A percentile compares a stretch with the other conserved stretches of the same genome.
Evolutionary conservation across 345 rosid genomes (phyloP).

Genomic region (Geranium brycei): DNA sequence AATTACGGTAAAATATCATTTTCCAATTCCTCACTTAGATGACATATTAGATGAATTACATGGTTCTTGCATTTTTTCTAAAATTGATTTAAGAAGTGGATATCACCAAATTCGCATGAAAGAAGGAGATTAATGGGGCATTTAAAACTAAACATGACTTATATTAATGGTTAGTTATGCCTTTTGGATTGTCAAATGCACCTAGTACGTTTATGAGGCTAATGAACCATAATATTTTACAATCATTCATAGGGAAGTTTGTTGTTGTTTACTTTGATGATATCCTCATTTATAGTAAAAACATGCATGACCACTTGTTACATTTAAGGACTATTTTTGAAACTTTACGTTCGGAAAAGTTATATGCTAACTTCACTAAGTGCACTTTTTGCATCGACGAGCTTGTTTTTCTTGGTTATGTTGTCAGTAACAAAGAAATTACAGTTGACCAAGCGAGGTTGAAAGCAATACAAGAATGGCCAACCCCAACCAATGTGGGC

Average conservation of each 20-base stretch:
- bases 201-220: no score
- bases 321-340: slow-evolving; percentile 1
- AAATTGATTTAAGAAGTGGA: slow-evolving; percentile 4
- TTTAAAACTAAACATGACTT: no score
- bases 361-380: background rate
- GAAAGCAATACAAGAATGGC: no score
- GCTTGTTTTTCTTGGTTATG: slow-evolving; percentile 2
- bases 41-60: slow-evolving; percentile 6
- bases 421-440: background rate
- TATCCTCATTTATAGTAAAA: background rate
- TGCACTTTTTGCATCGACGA: background rate
- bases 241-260: no score
- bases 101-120: background rate
- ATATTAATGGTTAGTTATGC: no score
- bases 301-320: background rate
- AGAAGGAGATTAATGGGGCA: no score
- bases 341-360: background rate
- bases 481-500: no score
- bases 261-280: background rate
- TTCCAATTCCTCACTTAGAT: no score
- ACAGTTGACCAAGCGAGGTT: background rate
- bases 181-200: no score
- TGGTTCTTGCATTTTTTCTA: background rate
- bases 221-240: no score
- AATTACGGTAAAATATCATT: no score